phyloP scores from a whole-genome alignment of 2,329 filamentous ascomycete species.

The Fusarium bactridioides region DNA sequence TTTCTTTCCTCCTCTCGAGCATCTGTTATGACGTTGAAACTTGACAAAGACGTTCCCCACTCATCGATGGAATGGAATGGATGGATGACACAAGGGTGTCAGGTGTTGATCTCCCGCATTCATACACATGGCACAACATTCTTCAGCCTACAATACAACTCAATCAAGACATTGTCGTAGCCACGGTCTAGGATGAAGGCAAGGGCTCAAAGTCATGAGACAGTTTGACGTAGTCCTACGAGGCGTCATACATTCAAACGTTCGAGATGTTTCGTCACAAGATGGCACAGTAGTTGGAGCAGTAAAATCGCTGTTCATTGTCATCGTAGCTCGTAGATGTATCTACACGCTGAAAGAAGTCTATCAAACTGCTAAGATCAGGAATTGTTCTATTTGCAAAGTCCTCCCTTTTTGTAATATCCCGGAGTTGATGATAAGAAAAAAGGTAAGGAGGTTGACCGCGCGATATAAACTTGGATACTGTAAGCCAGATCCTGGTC shows the following conservation, averaged over 20 bases:
- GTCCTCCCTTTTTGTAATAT: conserved; percentile 11
- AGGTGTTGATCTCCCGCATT: background rate
- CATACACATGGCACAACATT: background rate
- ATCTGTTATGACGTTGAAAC: background rate
- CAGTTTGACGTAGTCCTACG: background rate
- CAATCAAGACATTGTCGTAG: background rate
- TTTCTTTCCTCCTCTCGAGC: background rate
- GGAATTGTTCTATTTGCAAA: conserved; percentile 32
- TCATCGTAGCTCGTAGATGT: conserved; percentile 40
- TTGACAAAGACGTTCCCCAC: background rate
- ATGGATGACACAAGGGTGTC: background rate
- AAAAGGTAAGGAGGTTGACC: conserved; percentile 19
- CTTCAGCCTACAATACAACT: background rate
- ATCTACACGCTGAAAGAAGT: conserved; percentile 23
- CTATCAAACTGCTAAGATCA: conserved; percentile 28
- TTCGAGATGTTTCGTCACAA: background rate
- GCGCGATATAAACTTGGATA: background rate
- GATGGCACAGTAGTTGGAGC: background rate
- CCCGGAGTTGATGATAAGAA: conserved; percentile 12
- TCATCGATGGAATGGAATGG: background rate
- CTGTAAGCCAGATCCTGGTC: conserved; percentile 10
- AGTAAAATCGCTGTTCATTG: conserved; percentile 32
- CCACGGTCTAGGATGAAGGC: background rate
- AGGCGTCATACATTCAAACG: background rate
- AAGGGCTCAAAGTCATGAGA: background rate